Conservation (phyloP, 2,329 filamentous ascomycete species). For the Botryotinia calthae region DNA sequence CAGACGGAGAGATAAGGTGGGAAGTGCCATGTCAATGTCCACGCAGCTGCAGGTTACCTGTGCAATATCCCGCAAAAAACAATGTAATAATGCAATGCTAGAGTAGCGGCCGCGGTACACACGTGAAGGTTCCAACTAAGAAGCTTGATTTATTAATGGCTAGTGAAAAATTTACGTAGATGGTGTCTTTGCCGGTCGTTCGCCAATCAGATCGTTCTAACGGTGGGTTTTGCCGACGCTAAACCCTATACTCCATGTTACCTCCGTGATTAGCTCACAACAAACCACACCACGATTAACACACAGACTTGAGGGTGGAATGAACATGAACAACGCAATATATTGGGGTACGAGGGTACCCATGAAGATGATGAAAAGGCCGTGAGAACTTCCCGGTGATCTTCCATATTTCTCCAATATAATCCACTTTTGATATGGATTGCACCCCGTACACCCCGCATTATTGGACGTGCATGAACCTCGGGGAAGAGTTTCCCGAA, state of each 20-base stretch:
- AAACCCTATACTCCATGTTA: slow-evolving; percentile 3
- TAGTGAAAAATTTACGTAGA: not conserved
- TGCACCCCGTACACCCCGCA: slow-evolving; percentile 9
- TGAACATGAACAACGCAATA: not conserved
- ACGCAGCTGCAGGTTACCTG: not conserved
- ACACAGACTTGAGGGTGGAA: not conserved
- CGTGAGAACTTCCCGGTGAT: not conserved
- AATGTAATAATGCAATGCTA: slow-evolving; percentile 10
- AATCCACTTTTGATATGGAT: not conserved
- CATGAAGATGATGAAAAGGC: not conserved
- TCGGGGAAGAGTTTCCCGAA: not conserved
- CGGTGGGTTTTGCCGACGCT: not conserved
- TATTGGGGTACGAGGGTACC: not conserved
- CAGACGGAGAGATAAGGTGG: not conserved
- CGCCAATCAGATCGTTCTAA: not conserved
- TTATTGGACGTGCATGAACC: slow-evolving; percentile 5
- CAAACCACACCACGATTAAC: not conserved
- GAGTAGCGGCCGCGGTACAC: slow-evolving; percentile 11
- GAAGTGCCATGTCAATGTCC: not conserved
- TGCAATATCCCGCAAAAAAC: not conserved
- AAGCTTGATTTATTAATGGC: not conserved
- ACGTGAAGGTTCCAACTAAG: not conserved
- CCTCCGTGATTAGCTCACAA: not conserved
- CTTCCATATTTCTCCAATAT: not conserved
- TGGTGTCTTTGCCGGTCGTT: not conserved